A percentile compares a stretch with the other conserved stretches of the same genome.
These are phyloP conservation scores for Clitoria ternatea DNA, from an alignment of 306 rosid genomes.

Conservation along the genomic window DNA sequence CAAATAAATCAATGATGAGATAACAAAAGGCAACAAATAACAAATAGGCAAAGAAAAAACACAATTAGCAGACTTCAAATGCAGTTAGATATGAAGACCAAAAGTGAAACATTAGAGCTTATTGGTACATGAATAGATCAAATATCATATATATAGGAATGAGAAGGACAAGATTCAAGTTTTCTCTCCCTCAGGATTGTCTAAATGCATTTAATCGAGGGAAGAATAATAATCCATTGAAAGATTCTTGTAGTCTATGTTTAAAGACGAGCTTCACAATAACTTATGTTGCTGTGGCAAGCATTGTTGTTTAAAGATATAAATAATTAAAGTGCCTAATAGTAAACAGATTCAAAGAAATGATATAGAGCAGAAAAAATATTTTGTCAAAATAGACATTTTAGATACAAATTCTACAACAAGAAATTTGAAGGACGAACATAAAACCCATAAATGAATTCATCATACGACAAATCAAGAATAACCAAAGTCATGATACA, in stretches of 20 bases:
- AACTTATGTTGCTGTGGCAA: not conserved
- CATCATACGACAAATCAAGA: not conserved
- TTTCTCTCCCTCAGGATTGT: conserved; percentile 5
- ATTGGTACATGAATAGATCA: not conserved
- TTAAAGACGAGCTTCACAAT: conserved; percentile 14
- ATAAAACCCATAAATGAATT: not conserved
- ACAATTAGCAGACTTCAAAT: not conserved
- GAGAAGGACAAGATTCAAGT: not conserved
- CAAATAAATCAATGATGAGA: not conserved
- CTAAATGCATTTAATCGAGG: conserved; percentile 1
- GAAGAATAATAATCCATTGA: not conserved
- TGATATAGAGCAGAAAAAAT: not conserved
- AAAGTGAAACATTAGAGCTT: not conserved
- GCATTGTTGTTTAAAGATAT: conserved; percentile 1
- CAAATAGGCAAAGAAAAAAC: not conserved
- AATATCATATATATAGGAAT: not conserved
- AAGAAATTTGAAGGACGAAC: not conserved
- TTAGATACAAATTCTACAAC: not conserved
- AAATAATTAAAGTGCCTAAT: not conserved
- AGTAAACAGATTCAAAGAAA: conserved; percentile 9
- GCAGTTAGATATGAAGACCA: conserved; percentile 6
- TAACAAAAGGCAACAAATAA: conserved; percentile 15
- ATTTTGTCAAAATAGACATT: not conserved
- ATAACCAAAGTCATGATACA: not conserved
- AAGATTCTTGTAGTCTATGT: conserved; percentile 3